Conservation (phyloP, 306 rosid species). For the Astragalus glycyphyllos region DNA sequence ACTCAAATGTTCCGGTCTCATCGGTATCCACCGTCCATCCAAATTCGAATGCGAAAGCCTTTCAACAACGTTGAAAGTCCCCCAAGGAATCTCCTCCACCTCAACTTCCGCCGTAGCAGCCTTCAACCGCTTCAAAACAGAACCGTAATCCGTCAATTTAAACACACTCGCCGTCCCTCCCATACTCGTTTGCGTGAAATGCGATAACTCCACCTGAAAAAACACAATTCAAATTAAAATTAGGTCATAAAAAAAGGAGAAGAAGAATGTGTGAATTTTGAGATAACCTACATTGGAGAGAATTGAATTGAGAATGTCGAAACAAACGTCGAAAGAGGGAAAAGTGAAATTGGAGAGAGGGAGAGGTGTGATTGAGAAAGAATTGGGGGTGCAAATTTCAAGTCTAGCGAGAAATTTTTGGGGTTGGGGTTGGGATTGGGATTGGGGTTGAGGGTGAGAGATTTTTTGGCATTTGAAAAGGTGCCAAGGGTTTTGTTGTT, state of each 20-base stretch:
- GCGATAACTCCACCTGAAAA: conserved; percentile 69
- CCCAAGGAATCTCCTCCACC: conserved; percentile 87
- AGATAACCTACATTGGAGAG: conserved; percentile 52
- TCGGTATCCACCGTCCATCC: conserved; percentile 65
- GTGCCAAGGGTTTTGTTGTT: conserved; percentile 49
- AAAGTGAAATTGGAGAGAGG: conserved; percentile 44
- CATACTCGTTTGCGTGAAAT: conserved; percentile 71
- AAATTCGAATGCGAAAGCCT: conserved; percentile 61
- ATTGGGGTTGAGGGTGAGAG: conserved; percentile 27
- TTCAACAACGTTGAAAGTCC: conserved; percentile 73
- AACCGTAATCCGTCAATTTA: conserved; percentile 59
- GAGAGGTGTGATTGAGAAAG: conserved; percentile 67
- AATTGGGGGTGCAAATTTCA: conserved; percentile 78
- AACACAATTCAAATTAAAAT: background rate
- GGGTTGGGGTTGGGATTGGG: background rate
- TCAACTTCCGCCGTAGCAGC: conserved; percentile 51
- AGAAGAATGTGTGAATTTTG: background rate
- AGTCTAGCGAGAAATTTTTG: conserved; percentile 66
- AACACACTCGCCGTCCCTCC: conserved; percentile 77
- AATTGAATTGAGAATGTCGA: conserved; percentile 46
- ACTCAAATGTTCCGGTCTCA: conserved; percentile 74
- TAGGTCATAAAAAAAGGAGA: background rate
- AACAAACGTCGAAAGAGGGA: conserved; percentile 58
- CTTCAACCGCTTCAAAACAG: conserved; percentile 65
- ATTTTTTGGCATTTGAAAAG: conserved; percentile 82